These are phyloP conservation scores for Cucumis melo DNA, from an alignment of 306 rosid species.

Conservation along the genomic window DNA sequence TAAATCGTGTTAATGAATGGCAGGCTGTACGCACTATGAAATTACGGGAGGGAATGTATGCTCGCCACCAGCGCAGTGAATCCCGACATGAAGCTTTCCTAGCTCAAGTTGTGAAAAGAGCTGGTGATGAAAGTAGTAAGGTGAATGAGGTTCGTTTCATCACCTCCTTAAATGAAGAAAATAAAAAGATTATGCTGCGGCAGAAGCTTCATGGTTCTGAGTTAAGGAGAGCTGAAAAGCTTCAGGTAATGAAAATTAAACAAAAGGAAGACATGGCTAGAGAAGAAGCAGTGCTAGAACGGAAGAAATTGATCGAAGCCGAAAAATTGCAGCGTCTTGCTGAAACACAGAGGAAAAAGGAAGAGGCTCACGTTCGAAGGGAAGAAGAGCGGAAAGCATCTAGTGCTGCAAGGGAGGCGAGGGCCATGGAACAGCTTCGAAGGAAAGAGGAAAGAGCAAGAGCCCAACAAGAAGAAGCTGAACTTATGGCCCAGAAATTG, in stretches of 20 bases:
- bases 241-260: conserved; percentile 84
- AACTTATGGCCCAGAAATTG: conserved; percentile 91
- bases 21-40: conserved; percentile 86
- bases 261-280: conserved; percentile 96
- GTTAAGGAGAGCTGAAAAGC: conserved; percentile 95
- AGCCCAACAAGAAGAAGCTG: conserved; percentile 99
- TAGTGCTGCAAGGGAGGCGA: conserved; percentile 96
- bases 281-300: conserved; percentile 96
- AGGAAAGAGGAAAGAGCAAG: conserved; percentile 96
- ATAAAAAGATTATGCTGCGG: conserved; percentile 73
- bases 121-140: conserved; percentile 98
- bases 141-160: conserved; percentile 96
- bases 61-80: conserved; percentile 92
- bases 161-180: conserved; percentile 90
- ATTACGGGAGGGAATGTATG: conserved; percentile 92
- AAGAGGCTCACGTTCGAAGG: conserved; percentile 92
- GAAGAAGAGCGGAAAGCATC: conserved; percentile 99
- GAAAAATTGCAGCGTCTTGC: conserved; percentile 97
- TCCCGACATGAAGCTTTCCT: conserved; percentile 96
- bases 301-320: conserved; percentile 85
- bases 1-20: conserved; percentile 82
- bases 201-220: conserved; percentile 97
- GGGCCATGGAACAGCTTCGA: conserved; percentile 86
- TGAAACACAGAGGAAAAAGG: conserved; percentile 91
- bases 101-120: conserved; percentile 97